These are phyloP conservation scores for Anthoceros angustus DNA, from an alignment of 225 moss, liverwort and hornwort species.

Conservation along the genomic window DNA sequence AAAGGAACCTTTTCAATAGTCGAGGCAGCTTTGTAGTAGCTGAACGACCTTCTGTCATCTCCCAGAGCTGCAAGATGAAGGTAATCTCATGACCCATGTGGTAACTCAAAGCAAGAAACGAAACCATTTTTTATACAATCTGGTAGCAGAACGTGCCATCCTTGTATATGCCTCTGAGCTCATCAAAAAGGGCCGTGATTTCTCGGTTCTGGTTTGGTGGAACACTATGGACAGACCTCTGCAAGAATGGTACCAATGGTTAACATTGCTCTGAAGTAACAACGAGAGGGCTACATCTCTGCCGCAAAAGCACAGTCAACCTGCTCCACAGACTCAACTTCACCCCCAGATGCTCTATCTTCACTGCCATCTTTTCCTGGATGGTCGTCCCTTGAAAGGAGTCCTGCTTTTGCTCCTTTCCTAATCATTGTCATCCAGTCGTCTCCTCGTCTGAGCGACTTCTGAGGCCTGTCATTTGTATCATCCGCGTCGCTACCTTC, in stretches of 20 bases:
- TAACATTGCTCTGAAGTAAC: not conserved
- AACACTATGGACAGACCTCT: conserved; percentile 31
- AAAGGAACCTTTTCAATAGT: conserved; percentile 82
- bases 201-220: conserved; percentile 72
- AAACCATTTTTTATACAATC: not conserved
- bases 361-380: conserved; percentile 11
- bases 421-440: conserved; percentile 67
- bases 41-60: conserved; percentile 69
- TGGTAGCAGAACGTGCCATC: conserved; percentile 36
- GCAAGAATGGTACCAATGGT: conserved; percentile 9
- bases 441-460: conserved; percentile 18
- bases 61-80: conserved; percentile 39
- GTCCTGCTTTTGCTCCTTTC: conserved; percentile 44
- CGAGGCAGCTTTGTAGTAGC: conserved; percentile 70
- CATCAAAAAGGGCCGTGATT: conserved; percentile 65
- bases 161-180: conserved; percentile 57
- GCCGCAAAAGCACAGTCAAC: not conserved
- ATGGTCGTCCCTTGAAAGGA: conserved; percentile 12
- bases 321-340: conserved; percentile 6
- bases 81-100: not conserved
- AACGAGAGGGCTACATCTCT: not conserved
- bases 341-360: conserved; percentile 9
- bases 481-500: conserved; percentile 5
- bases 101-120: not conserved
- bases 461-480: conserved; percentile 14